Base-by-base conservation (phyloP, 495 filamentous ascomycete genomes). In the Talaromyces adpressus region DNA sequence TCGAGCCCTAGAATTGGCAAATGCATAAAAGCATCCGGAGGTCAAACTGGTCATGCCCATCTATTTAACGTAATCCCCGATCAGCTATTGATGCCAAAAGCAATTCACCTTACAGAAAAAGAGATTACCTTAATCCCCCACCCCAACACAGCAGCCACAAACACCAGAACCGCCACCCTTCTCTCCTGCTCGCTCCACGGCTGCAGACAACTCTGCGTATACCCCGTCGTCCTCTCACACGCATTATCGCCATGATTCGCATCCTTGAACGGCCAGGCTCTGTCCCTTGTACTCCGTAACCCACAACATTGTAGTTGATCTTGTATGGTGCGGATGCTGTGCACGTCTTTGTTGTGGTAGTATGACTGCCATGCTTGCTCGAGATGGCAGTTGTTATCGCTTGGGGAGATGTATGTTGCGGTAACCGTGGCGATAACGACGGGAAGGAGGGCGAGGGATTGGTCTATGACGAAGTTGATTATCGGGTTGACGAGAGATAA, bases 231-330 rank as follows among this genome's bases (percentile, higher is more conserved):
- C 47, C 59, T 2, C 23, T 71, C 69, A 64, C 74, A 76, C 4
- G 71, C 67, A 36, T 72, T 64, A 62, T 75, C 70, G 7, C 67
- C 70, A 41, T 76, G 67, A 20, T 34, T 68, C 1, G 49, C 34
- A 34, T 76, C 71, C 53, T 75, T 76, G 64, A 88, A 88, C 9
- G 87, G 88, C 75, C 77, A 88, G 0, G 80, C 79, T 61, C 77
- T 77, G 66, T 91, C 86, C 59, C 69, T 74, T 4, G 80, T 66
- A 22, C 76, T 81, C 29, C 75, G 74, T 12, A 88, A 74, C 2
- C 89, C 89, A 63, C 89, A 91, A 71, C 89, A 91, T 8, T 79
- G 67, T 45, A 90, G 79, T 0, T 73, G 65, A 69, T 90, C 85
- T 62, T 91, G 87, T 63, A 91, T 88, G 8, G 70, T 57, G 56